Percentiles rank a stretch among this genome's conserved stretches.
These are phyloP conservation scores for Fusarium buxicola DNA, from an alignment of 2,329 filamentous ascomycete species.

Conservation along the genomic window DNA sequence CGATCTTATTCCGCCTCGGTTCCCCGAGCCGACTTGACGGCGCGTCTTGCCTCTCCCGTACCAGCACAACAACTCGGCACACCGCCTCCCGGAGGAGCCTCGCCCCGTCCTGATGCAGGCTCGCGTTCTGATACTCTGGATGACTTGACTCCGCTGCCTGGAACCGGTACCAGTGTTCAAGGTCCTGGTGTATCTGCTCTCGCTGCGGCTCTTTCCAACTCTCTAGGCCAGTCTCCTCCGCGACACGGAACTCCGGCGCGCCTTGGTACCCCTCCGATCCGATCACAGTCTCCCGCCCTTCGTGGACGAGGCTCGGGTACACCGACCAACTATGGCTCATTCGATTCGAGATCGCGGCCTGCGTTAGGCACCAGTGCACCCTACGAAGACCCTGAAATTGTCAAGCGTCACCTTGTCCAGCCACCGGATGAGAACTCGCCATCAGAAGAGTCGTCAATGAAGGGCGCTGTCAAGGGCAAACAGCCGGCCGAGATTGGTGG, in stretches of 20 bases:
- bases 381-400: conserved; percentile 90
- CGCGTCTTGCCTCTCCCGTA: conserved; percentile 69
- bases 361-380: conserved; percentile 64
- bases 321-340: conserved; percentile 85
- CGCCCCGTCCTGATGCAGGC: conserved; percentile 45
- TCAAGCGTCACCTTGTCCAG: conserved; percentile 88
- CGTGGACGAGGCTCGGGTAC: conserved; percentile 59
- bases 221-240: conserved; percentile 76
- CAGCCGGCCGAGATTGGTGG: conserved; percentile 57
- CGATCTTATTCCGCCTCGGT: conserved; percentile 63
- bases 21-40: conserved; percentile 69
- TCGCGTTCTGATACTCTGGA: conserved; percentile 49
- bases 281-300: conserved; percentile 54
- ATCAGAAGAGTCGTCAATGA: conserved; percentile 59
- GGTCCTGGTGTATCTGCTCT: conserved; percentile 89
- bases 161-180: conserved; percentile 70
- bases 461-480: conserved; percentile 65
- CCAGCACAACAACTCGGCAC: conserved; percentile 54
- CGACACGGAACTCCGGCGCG: conserved; percentile 74
- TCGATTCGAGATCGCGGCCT: conserved; percentile 74
- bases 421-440: conserved; percentile 63
- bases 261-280: conserved; percentile 66
- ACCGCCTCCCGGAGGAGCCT: conserved; percentile 52
- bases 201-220: conserved; percentile 85
- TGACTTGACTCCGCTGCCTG: conserved; percentile 72